Conservation (phyloP, 2,329 filamentous ascomycete genomes). For the Amesomyces nigricolor region DNA sequence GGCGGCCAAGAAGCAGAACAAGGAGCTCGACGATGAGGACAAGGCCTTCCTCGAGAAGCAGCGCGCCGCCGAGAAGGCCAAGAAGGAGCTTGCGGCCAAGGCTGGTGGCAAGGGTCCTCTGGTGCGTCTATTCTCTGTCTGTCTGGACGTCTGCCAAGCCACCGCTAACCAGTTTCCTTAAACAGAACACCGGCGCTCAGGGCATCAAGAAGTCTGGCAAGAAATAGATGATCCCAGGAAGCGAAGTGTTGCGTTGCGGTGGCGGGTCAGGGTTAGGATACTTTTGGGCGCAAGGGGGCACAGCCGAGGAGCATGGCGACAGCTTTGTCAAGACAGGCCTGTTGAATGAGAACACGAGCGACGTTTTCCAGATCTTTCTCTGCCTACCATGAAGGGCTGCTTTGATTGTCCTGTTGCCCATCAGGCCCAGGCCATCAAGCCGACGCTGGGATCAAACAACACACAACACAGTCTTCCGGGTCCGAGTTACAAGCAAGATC, state of each 20-base stretch:
- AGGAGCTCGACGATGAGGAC: constrained; percentile 84
- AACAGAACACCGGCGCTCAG: constrained; percentile 29
- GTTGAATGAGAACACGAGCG: not conserved
- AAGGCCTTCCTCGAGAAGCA: constrained; percentile 78
- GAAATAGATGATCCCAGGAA: constrained; percentile 57
- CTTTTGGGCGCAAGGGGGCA: constrained; percentile 1
- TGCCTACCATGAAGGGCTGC: too few relatives aligned
- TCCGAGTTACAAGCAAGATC: not conserved
- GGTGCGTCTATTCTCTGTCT: constrained; percentile 20
- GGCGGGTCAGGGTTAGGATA: not conserved
- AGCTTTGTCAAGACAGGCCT: not conserved
- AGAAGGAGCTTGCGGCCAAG: constrained; percentile 76
- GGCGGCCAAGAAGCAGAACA: constrained; percentile 74
- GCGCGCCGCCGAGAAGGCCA: constrained; percentile 76
- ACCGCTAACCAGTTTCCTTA: not conserved
- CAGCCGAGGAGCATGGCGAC: not conserved
- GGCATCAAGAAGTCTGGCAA: constrained; percentile 98
- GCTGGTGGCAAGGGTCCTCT: constrained; percentile 83
- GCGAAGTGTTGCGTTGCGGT: constrained; percentile 2
- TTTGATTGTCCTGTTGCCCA: too few relatives aligned
- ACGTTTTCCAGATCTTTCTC: not conserved
- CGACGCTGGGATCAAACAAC: not conserved
- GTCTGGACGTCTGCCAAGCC: not conserved
- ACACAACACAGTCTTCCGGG: not conserved
- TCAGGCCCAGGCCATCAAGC: too few relatives aligned